Percentiles rank a stretch among this genome's conserved stretches.
phyloP scores from a whole-genome alignment of 345 rosid genomes.

The Arabidopsis arenosa region DNA sequence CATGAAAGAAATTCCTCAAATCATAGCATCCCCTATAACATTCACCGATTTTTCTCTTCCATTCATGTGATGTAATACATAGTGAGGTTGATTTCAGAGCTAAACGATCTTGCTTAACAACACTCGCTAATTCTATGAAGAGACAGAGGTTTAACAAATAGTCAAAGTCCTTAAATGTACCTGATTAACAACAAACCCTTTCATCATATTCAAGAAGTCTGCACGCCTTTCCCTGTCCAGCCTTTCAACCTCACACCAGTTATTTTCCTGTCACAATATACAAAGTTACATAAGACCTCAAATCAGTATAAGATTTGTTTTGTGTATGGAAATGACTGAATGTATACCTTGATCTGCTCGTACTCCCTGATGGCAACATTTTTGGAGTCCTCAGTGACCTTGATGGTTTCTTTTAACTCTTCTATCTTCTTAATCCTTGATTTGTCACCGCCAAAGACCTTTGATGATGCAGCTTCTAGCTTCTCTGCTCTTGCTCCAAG shows the following conservation, averaged over 20 bases:
- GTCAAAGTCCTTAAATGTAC: constrained; percentile 43
- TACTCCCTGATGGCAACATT: constrained; percentile 82
- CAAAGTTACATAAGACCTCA: background rate
- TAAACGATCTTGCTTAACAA: background rate
- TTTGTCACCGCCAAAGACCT: constrained; percentile 97
- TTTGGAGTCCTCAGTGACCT: constrained; percentile 86
- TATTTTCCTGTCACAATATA: constrained; percentile 69
- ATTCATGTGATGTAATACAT: background rate
- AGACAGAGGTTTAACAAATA: background rate
- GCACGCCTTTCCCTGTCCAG: constrained; percentile 76
- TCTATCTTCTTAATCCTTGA: constrained; percentile 86
- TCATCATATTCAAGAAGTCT: constrained; percentile 88
- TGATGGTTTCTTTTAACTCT: constrained; percentile 85
- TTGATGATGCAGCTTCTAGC: constrained; percentile 92
- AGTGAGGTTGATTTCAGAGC: background rate
- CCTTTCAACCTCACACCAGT: constrained; percentile 84
- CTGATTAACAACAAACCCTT: constrained; percentile 93
- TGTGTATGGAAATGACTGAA: background rate
- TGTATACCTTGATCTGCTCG: constrained; percentile 83
- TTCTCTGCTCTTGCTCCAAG: constrained; percentile 78
- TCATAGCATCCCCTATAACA: background rate
- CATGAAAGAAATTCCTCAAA: background rate
- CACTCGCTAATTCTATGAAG: background rate
- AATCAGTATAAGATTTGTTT: constrained; percentile 2
- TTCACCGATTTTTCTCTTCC: background rate